Percentiles rank a stretch among this genome's conserved stretches.
Evolutionary conservation across 805 yeast genomes (phyloP).

Genomic region (Lachancea quebecensis): DNA sequence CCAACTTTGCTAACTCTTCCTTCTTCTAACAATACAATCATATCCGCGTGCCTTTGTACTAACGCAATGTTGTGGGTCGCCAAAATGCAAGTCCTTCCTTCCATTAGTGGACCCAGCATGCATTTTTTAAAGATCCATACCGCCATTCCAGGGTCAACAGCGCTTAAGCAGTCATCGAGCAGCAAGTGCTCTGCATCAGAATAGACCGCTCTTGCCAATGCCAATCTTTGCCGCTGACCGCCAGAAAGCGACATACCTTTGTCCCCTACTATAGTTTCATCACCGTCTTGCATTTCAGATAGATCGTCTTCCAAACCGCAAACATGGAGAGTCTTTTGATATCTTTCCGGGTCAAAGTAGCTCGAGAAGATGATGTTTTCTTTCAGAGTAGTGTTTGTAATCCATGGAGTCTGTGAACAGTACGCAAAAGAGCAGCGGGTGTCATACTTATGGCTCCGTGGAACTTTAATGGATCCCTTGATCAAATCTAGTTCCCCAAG

Average conservation of each 20-base stretch:
- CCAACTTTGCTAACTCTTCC: conserved; percentile 61
- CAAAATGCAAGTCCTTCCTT: conserved; percentile 76
- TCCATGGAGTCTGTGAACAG: conserved; percentile 96
- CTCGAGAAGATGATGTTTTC: conserved; percentile 78
- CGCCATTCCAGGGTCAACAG: conserved; percentile 96
- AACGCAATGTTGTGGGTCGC: conserved; percentile 93
- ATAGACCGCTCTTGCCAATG: conserved; percentile 90
- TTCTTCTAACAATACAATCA: conserved; percentile 74
- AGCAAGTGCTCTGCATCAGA: conserved; percentile 75
- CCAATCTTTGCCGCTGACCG: conserved; percentile 95
- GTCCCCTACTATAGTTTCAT: conserved; percentile 91
- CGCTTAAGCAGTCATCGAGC: conserved; percentile 91
- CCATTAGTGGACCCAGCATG: conserved; percentile 81
- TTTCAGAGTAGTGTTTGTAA: conserved; percentile 80
- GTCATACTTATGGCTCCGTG: conserved; percentile 72
- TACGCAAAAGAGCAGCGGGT: conserved; percentile 89
- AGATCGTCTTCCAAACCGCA: conserved; percentile 87
- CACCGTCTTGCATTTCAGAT: conserved; percentile 82
- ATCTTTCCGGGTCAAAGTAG: conserved; percentile 65
- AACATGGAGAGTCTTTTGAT: conserved; percentile 72
- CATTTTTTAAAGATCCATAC: conserved; percentile 89
- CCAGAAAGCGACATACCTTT: conserved; percentile 96
- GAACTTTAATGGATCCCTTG: conserved; percentile 68
- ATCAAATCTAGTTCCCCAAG: conserved; percentile 86
- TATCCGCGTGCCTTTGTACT: conserved; percentile 76